phyloP scores from a whole-genome alignment of 2,329 filamentous ascomycete genomes.

The Aspergillus sojae region DNA sequence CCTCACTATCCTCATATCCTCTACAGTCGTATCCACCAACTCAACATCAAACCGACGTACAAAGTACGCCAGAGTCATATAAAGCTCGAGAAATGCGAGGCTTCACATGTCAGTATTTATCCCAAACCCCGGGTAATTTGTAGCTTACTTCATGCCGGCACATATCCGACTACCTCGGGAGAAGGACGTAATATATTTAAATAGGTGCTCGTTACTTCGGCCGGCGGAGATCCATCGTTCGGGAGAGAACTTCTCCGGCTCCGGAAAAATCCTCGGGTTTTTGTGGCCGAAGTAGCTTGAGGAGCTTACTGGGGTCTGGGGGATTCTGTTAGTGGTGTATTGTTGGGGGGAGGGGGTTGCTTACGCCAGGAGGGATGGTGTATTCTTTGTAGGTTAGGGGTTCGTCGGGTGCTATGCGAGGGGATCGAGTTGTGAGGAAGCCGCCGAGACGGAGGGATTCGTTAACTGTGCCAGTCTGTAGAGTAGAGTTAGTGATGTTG shows the following conservation, averaged over 20 bases:
- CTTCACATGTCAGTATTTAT: background rate
- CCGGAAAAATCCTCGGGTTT: conserved; percentile 27
- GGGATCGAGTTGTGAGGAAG: conserved; percentile 7
- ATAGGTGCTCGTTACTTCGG: conserved; percentile 20
- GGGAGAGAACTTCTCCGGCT: conserved; percentile 21
- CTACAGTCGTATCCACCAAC: background rate
- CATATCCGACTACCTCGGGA: conserved; percentile 28
- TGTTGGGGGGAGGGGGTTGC: background rate
- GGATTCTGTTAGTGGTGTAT: background rate
- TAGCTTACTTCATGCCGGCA: conserved; percentile 28
- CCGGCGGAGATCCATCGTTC: conserved; percentile 29
- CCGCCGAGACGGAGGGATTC: conserved; percentile 15
- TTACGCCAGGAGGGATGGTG: conserved; percentile 30
- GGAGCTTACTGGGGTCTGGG: conserved; percentile 36
- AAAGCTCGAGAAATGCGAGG: background rate
- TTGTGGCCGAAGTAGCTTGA: conserved; percentile 32
- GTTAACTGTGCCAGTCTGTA: conserved; percentile 14
- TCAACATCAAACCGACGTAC: background rate
- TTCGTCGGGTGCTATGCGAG: conserved; percentile 12
- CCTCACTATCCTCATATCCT: background rate
- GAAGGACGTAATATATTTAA: conserved; percentile 29
- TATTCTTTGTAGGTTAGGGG: conserved; percentile 17
- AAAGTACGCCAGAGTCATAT: background rate
- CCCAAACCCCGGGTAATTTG: rapidly evolving
- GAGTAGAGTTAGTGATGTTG: too few species aligned